Percentiles rank a stretch among this genome's conserved stretches.
Evolutionary conservation across 345 rosid genomes (phyloP).

Genomic region (Raphanus raphanistrum): DNA sequence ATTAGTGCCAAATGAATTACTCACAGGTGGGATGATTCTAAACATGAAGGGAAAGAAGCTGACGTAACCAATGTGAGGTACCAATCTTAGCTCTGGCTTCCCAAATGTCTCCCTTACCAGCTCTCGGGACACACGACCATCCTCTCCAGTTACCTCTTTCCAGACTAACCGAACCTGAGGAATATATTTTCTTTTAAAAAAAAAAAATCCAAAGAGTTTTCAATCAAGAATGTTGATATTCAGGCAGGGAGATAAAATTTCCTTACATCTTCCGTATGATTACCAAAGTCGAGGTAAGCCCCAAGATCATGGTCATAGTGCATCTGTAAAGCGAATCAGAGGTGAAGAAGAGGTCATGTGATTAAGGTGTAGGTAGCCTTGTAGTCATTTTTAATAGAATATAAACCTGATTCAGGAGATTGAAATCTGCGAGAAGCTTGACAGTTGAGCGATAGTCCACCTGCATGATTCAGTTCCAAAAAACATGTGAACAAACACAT

Average conservation of each 20-base stretch:
- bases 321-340: conserved; percentile 44
- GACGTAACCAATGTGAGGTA: conserved; percentile 90
- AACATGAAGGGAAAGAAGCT: conserved; percentile 93
- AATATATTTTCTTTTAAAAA: not conserved
- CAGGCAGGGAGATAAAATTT: not conserved
- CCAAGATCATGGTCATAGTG: conserved; percentile 76
- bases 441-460: conserved; percentile 62
- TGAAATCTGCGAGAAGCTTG: conserved; percentile 76
- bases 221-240: not conserved
- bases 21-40: conserved; percentile 83
- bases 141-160: conserved; percentile 57
- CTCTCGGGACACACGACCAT: conserved; percentile 50
- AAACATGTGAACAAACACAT: not conserved
- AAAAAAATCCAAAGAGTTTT: not conserved
- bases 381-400: not conserved
- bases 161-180: conserved; percentile 72
- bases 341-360: no score
- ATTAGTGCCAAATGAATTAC: conserved; percentile 27
- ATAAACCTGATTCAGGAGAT: conserved; percentile 69
- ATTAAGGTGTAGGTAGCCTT: not conserved
- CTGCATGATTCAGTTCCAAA: conserved; percentile 46
- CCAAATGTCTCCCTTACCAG: conserved; percentile 75
- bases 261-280: conserved; percentile 83
- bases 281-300: conserved; percentile 87
- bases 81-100: conserved; percentile 65